Conservation (phyloP, 2,329 filamentous ascomycete species). For the Trichoderma sp. region DNA sequence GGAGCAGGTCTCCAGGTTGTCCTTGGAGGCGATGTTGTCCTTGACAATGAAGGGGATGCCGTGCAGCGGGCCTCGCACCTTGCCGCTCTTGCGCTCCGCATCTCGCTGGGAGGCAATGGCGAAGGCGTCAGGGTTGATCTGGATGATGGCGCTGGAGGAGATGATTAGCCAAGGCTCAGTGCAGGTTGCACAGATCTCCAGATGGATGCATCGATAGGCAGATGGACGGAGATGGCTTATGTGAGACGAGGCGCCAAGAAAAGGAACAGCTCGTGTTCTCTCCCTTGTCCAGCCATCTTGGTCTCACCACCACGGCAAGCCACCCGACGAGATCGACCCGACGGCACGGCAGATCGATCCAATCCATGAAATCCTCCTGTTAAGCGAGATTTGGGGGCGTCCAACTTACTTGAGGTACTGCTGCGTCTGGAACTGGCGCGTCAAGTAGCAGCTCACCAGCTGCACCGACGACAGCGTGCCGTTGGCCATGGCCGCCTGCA, state of each 20-base stretch:
- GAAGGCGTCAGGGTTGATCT: constrained; percentile 68
- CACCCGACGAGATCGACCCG: constrained; percentile 6
- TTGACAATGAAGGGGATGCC: constrained; percentile 77
- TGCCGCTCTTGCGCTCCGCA: constrained; percentile 57
- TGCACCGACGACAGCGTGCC: constrained; percentile 59
- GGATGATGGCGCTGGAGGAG: constrained; percentile 54
- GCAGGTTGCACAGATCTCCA: not conserved
- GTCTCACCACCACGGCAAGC: constrained; percentile 2
- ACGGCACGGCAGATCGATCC: not conserved
- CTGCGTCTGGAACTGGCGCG: constrained; percentile 62
- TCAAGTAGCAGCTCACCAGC: constrained; percentile 63
- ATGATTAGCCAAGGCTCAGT: not conserved
- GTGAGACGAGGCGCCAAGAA: not conserved
- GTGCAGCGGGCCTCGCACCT: constrained; percentile 66
- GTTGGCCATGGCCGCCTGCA: constrained; percentile 60
- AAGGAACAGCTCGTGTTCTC: not conserved
- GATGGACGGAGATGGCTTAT: not conserved
- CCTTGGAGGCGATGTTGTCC: constrained; percentile 69
- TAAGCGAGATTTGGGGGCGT: not conserved
- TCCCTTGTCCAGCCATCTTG: not conserved
- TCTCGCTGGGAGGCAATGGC: constrained; percentile 63
- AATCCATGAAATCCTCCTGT: not conserved
- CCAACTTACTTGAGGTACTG: constrained; percentile 61
- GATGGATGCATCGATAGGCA: too few species aligned
- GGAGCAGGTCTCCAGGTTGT: constrained; percentile 73